Evolutionary conservation across 108 stramenopile genomes (phyloP), one percentile per base, ranked within the genome.

Genomic region (Asterionellopsis glacialis): DNA sequence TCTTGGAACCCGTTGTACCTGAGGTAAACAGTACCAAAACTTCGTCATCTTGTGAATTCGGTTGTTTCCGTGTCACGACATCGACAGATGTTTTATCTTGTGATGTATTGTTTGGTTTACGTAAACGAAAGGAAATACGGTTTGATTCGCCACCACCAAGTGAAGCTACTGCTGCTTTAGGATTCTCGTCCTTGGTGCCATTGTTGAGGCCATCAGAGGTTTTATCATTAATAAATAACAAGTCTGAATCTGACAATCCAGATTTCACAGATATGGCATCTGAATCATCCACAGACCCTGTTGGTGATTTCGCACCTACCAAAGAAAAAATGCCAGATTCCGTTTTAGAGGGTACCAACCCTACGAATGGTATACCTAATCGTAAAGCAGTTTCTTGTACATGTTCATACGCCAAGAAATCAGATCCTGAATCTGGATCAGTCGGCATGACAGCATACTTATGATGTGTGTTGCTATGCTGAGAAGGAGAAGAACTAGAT

Each of bases 1-100:
- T 90, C 49, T 84, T 84, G 44, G 65, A 67, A n/a, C 82, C 81
- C 9, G 81, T 81, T 11, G 88, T 85, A 5, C 88, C 88, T 1
- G 82, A 83, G 18, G 88, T 90, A 47, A 81, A 82, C 40, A 90
- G 54, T 15, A 90, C 73, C 21, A 90, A 49, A 0, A 81, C 77
- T 23, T 71, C 70, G 25, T 82, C 76, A 48, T 74, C 59, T 38
- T 73, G 72, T 26, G 68, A 49, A 63, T 81, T 81, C 41, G 74
- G 54, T 5, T 48, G 19, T 16, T 19, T 16, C 14, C 16, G 33
- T 27, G 55, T 45, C 55, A 27, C 16, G 15, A 11, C 28, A 50
- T 67, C 23, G 5, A 48, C 15, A 3, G 39, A 48, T 26, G 3
- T 0, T 18, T 25, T 21, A 18, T 47, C 11, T 27, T 1, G 24